Conservation (phyloP, 1,284 basidiomycete genomes). For the Laetiporus sulphureus region DNA sequence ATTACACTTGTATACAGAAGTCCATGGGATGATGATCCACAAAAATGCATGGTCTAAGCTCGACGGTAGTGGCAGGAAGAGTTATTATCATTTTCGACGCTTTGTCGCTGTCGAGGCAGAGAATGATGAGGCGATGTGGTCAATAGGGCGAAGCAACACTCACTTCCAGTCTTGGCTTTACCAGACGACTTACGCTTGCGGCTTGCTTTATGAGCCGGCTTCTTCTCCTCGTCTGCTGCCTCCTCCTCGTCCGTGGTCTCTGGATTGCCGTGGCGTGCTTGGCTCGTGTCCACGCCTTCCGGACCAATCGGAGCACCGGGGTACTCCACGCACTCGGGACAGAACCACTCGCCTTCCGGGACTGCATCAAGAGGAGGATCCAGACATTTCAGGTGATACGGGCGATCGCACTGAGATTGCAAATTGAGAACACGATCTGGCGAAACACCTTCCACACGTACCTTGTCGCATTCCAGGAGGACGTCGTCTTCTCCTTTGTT, state of each 20-base stretch:
- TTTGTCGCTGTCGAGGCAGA: too few relatives aligned
- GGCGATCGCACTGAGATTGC: slow-evolving; percentile 70
- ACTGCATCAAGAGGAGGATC: slow-evolving; percentile 69
- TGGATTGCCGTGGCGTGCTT: slow-evolving; percentile 14
- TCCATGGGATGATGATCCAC: too few relatives aligned
- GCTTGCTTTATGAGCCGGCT: slow-evolving; percentile 14
- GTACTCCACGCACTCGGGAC: slow-evolving; percentile 53
- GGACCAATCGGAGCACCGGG: slow-evolving; percentile 28
- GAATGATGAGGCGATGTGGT: too few relatives aligned
- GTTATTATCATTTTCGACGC: too few relatives aligned
- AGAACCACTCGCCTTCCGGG: slow-evolving; percentile 94
- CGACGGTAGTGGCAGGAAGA: too few relatives aligned
- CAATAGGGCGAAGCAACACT: too few relatives aligned
- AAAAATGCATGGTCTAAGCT: too few relatives aligned
- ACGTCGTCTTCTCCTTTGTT: slow-evolving; percentile 63
- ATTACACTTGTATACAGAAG: too few relatives aligned
- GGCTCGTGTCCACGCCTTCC: too few relatives aligned
- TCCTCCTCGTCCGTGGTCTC: slow-evolving; percentile 14
- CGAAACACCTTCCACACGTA: slow-evolving; percentile 23
- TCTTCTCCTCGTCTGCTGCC: slow-evolving; percentile 17
- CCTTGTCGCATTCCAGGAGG: slow-evolving; percentile 84
- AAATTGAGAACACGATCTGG: not conserved
- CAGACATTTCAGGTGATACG: slow-evolving; percentile 83
- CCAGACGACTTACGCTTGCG: too few relatives aligned
- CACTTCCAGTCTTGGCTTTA: too few relatives aligned